Base-by-base conservation (phyloP, 1,284 basidiomycete genomes). In the Hypsizygus ulmarius region DNA sequence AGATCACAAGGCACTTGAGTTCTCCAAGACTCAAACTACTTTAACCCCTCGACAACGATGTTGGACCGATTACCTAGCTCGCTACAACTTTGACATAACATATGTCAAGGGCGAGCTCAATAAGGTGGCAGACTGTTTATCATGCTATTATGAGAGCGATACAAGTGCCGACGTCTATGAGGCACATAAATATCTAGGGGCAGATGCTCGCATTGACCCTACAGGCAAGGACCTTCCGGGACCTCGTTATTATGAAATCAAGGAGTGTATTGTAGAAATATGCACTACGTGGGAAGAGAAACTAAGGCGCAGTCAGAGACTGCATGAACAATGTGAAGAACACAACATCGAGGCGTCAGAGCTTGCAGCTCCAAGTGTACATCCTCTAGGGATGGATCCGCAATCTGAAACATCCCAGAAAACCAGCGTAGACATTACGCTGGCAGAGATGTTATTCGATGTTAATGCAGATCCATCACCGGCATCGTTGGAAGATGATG, bases 61-160 rank as follows among this genome's bases (percentile, higher is more conserved):
- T 1, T 66, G 64, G 64, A 49, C 49, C 8, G 63, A 68, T 16
- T 66, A 57, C 45, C 34, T 69, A 2, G 40, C 41, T 0, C 34
- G 56, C 8, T 69, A 68, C 48, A 49, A 68, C 35, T 57, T 47
- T 45, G 47, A 59, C 7, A 60, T 68, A 1, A 42, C 28, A 5
- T 65, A 68, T 45, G 55, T 68, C 7, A 47, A 59, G 36, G 66
- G 67, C 1, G 34, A 53, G 3, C 25, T 45, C 1, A 70, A 70
- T 42, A 55, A 50, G 28, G 57, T 70, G 5, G 63, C 62, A 0
- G 65, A 69, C 51, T 52, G 45, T 5, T 43, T 68, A 7, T 68
- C 61, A 0, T 50, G 61, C 0, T 65, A 65, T 39, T 68, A 59
- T 46, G 37, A 50, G 16, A 47, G 27, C 19, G 60, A 64, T 16